A percentile compares a stretch with the other conserved stretches of the same genome.
Evolutionary conservation across 306 rosid species (phyloP).

Genomic region (Senna tora): DNA sequence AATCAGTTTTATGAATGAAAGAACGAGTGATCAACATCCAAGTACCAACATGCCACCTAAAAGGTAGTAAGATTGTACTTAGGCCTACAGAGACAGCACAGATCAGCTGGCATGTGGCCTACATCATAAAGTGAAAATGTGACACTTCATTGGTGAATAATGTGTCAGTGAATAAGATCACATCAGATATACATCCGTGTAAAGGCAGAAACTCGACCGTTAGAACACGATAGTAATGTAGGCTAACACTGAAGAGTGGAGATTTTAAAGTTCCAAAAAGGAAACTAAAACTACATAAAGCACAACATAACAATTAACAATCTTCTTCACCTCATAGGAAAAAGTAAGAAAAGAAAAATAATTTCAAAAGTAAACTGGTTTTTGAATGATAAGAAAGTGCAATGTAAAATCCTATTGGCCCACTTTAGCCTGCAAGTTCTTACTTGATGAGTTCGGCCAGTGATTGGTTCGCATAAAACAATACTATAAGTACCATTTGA

Average conservation of each 20-base stretch:
- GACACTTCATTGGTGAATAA: not conserved
- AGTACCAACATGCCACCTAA: conserved; percentile 5
- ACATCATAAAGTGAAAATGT: not conserved
- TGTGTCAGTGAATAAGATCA: not conserved
- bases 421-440: conserved; percentile 19
- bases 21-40: conserved; percentile 6
- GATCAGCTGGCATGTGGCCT: not conserved
- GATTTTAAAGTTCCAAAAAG: not conserved
- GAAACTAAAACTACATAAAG: not conserved
- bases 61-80: not conserved
- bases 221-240: not conserved
- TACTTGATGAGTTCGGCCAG: conserved; percentile 76
- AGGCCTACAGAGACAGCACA: not conserved
- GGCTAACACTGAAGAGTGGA: not conserved
- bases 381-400: not conserved
- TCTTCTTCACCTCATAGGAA: not conserved
- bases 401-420: not conserved
- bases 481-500: conserved; percentile 55
- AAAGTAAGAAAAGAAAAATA: not conserved
- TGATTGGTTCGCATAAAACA: conserved; percentile 67
- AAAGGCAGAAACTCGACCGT: not conserved
- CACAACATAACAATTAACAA: not conserved
- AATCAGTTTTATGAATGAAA: not conserved
- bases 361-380: not conserved
- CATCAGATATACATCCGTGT: not conserved